Base-by-base conservation (phyloP, 2,329 filamentous ascomycete genomes). In the Diaporthe velutina region DNA sequence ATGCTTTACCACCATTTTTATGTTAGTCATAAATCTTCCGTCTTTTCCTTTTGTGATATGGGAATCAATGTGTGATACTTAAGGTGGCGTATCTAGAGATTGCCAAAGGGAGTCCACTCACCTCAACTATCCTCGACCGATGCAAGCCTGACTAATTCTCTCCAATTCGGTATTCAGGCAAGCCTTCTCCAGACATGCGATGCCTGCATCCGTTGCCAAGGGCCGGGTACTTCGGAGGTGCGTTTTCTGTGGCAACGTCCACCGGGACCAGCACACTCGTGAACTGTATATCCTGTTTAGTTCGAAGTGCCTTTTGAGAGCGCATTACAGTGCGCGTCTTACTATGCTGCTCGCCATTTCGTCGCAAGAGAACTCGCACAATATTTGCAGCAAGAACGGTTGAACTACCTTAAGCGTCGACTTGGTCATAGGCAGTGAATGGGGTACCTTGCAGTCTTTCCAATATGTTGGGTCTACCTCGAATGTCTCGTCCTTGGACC, bases 291-390 rank as follows among this genome's bases (percentile, higher is more conserved):
- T 8, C n/a, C 10, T 66, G 12, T 40, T 55, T 33, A 70, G 22
- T n/a, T 2, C 3, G 5, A 25, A 8, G 13, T 0, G 0, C 1
- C 2, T 4, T 8, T 38, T n/a, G 12, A 17, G 0, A 60, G 6
- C 6, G 22, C 12, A 10, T n/a, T 1, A 60, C 13, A 1, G 25
- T 17, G 33, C 0, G 6, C 17, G 4, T 19, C 67, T 70, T 57
- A 57, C 33, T 15, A 42, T 22, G 9, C 5, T 70, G 7, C 38
- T 8, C 10, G 35, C 7, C 17, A 33, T n/a, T 30, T 22, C 22
- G 2, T 30, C 35, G n/a, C n/a, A 70, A 22, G 50, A 57, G 8
- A 70, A 57, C 19, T 70, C 50, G 6, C 48, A 70, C 4, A 70
- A 35, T n/a, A 70, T 1, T 19, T 70, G 50, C 35, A 70, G n/a